A percentile compares a stretch with the other conserved stretches of the same genome.
Evolutionary conservation across 805 yeast genomes (phyloP).

Genomic region (Pichia eremophila): DNA sequence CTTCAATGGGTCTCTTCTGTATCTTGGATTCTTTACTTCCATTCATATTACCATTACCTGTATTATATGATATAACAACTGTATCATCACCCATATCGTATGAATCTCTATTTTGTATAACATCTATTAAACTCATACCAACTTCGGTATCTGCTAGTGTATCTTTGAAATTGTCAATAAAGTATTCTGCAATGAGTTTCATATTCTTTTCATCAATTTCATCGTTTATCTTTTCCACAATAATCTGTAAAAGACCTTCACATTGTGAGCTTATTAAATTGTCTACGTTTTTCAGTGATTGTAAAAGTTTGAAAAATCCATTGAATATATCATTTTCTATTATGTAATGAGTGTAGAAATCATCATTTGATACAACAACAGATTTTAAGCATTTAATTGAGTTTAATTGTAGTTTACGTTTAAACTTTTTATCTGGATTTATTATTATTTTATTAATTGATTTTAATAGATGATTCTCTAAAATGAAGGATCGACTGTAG

Average conservation of each 20-base stretch:
- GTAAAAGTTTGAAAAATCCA: conserved; percentile 38
- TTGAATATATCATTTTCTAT: conserved; percentile 46
- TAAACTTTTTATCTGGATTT: conserved; percentile 24
- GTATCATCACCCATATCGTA: not conserved
- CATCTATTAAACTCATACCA: conserved; percentile 9
- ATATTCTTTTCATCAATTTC: conserved; percentile 14
- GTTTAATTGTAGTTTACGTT: conserved; percentile 50
- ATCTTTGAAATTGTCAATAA: conserved; percentile 12
- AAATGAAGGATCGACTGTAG: conserved; percentile 51
- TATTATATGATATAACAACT: not conserved
- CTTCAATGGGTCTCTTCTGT: not conserved
- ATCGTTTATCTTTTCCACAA: conserved; percentile 8
- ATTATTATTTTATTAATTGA: conserved; percentile 46
- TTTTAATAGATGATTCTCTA: conserved; percentile 47
- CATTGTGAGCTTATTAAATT: conserved; percentile 69
- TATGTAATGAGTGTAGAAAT: conserved; percentile 46
- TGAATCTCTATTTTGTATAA: not conserved
- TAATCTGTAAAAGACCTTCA: conserved; percentile 40
- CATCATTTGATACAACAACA: conserved; percentile 54
- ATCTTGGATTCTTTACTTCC: too few species aligned
- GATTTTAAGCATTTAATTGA: conserved; percentile 62
- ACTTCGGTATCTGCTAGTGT: not conserved
- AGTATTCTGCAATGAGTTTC: conserved; percentile 14
- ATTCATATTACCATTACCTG: too few species aligned
- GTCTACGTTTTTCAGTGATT: conserved; percentile 39